These are phyloP conservation scores for Coemansia sp. DNA, from an alignment of 192 early-diverging fungal species.

Conservation along the genomic window DNA sequence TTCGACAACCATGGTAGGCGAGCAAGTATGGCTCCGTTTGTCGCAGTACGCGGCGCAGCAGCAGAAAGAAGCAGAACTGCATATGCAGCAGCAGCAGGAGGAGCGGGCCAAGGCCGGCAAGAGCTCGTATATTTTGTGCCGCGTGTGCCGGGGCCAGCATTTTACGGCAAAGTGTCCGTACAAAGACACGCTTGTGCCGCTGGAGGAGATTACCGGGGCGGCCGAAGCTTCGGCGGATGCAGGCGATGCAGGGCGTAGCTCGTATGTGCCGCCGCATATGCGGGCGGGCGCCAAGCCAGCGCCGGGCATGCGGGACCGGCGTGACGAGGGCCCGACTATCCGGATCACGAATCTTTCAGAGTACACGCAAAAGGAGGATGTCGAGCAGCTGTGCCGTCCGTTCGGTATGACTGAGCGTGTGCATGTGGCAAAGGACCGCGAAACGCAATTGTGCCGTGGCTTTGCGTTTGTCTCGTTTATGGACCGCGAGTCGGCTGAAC, in stretches of 20 bases:
- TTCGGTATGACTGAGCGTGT: conserved; percentile 84
- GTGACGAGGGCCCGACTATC: conserved; percentile 71
- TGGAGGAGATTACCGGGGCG: conserved; percentile 64
- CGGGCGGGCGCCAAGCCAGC: conserved; percentile 61
- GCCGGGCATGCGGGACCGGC: conserved; percentile 51
- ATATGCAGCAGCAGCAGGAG: conserved; percentile 51
- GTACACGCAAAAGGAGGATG: conserved; percentile 84
- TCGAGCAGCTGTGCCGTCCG: conserved; percentile 81
- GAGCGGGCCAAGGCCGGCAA: conserved; percentile 61
- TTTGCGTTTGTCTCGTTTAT: conserved; percentile 93
- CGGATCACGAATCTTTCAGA: conserved; percentile 97
- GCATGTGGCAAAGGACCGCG: conserved; percentile 83
- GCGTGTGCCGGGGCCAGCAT: conserved; percentile 96
- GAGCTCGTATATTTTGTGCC: conserved; percentile 86
- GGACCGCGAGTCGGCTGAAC: conserved; percentile 77
- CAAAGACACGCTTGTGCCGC: conserved; percentile 88
- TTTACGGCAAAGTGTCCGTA: conserved; percentile 97
- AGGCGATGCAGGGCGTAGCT: conserved; percentile 40
- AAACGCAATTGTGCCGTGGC: conserved; percentile 86
- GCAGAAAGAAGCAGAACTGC: conserved; percentile 53
- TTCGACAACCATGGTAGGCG: conserved; percentile 84
- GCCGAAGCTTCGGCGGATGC: not conserved
- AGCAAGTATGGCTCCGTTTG: conserved; percentile 84
- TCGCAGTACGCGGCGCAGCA: conserved; percentile 61
- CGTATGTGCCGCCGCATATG: conserved; percentile 86